These are phyloP conservation scores for Lophiotrema nucula DNA, from an alignment of 495 filamentous ascomycete genomes.

Conservation along the genomic window DNA sequence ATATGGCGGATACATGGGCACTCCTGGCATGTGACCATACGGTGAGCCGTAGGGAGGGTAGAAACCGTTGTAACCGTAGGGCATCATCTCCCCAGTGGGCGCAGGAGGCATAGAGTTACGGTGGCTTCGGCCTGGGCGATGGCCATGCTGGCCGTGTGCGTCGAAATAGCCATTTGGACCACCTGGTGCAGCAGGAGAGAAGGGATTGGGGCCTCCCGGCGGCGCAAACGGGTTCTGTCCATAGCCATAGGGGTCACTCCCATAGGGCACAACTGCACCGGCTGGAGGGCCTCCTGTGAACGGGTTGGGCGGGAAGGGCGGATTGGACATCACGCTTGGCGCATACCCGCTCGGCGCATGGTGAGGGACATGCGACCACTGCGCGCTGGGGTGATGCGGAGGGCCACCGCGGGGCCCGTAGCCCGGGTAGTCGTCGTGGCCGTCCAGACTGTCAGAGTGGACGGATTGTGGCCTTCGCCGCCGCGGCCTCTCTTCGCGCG, in stretches of 20 bases:
- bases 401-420: slow-evolving; percentile 29
- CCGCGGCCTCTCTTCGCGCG: slow-evolving; percentile 21
- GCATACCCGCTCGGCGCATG: slow-evolving; percentile 38
- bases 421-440: slow-evolving; percentile 42
- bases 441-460: slow-evolving; percentile 39
- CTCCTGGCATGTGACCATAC: slow-evolving; percentile 17
- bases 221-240: slow-evolving; percentile 38
- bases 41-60: slow-evolving; percentile 29
- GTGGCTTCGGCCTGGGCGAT: slow-evolving; percentile 21
- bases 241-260: slow-evolving; percentile 38
- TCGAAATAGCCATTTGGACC: slow-evolving; percentile 30
- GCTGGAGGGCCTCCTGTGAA: slow-evolving; percentile 22
- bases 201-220: slow-evolving; percentile 30
- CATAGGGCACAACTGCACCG: slow-evolving; percentile 36
- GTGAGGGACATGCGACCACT: slow-evolving; percentile 31
- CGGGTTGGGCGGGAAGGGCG: slow-evolving; percentile 19
- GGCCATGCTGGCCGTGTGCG: neutral
- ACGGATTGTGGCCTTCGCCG: slow-evolving; percentile 30
- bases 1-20: slow-evolving; percentile 31
- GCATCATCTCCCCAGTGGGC: slow-evolving; percentile 36
- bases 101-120: slow-evolving; percentile 34
- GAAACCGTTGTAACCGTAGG: slow-evolving; percentile 18
- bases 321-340: slow-evolving; percentile 31
- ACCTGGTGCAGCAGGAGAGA: slow-evolving; percentile 32
- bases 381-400: slow-evolving; percentile 30